Conservation (phyloP, 176 grass and related monocot species). For the Lolium perenne region DNA sequence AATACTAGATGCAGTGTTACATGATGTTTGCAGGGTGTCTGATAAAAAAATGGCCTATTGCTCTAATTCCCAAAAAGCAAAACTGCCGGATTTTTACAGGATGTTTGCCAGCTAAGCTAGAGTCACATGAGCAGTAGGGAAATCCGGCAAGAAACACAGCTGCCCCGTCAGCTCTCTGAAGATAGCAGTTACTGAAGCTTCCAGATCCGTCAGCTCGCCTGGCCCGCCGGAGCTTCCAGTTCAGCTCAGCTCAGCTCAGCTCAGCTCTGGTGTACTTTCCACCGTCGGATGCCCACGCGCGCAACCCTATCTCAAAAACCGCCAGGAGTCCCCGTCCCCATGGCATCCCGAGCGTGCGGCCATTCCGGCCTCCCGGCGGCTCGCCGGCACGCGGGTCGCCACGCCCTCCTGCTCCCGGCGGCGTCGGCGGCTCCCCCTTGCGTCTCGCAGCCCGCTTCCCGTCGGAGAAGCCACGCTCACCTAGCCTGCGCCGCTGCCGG, state of each 20-base stretch:
- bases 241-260: background rate
- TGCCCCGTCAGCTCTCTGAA: background rate
- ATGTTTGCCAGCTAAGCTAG: too few relatives aligned
- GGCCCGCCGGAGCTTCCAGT: background rate
- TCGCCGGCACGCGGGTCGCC: background rate
- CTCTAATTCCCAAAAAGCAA: too few relatives aligned
- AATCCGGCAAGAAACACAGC: too few relatives aligned
- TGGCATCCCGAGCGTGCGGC: constrained; percentile 22
- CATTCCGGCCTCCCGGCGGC: background rate
- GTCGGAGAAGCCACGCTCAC: background rate
- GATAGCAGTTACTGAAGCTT: background rate
- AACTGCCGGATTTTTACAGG: too few relatives aligned
- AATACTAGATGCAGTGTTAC: too few relatives aligned
- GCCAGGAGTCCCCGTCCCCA: background rate
- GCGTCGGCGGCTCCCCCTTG: background rate
- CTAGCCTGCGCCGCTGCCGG: background rate
- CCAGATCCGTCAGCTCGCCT: background rate
- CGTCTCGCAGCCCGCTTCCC: background rate
- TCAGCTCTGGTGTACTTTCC: background rate
- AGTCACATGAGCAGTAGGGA: too few relatives aligned
- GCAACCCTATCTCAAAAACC: background rate
- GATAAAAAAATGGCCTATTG: too few relatives aligned
- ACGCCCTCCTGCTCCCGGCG: too few relatives aligned
- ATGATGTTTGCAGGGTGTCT: too few relatives aligned
- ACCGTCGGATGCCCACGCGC: constrained; percentile 2